Evolutionary conservation across 768 basidiomycete genomes (phyloP).

Genomic region (Trametes meyenii): DNA sequence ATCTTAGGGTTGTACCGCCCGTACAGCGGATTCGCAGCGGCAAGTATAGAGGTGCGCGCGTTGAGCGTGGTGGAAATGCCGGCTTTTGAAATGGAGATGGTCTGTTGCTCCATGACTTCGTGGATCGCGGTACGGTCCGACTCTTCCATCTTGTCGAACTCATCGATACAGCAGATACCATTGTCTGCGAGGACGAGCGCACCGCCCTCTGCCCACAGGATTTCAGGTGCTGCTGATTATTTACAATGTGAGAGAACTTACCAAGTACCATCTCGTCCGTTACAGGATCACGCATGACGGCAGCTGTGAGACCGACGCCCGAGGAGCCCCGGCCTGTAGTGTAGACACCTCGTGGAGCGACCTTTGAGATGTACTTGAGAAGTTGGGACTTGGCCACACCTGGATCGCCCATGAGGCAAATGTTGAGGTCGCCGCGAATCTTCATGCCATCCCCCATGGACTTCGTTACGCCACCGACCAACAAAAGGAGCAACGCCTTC

Average conservation of each 20-base stretch:
- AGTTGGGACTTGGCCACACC: slow-evolving; percentile 98
- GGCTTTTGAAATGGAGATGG: slow-evolving; percentile 98
- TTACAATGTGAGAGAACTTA: slow-evolving; percentile 40
- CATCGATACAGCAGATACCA: slow-evolving; percentile 99
- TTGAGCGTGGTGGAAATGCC: slow-evolving; percentile 98
- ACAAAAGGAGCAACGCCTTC: slow-evolving; percentile 87
- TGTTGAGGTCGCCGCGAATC: slow-evolving; percentile 95
- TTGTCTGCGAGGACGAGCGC: slow-evolving; percentile 99
- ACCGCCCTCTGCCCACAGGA: slow-evolving; percentile 78
- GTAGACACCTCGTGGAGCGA: slow-evolving; percentile 96
- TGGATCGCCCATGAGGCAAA: slow-evolving; percentile 99
- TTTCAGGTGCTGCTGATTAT: background rate
- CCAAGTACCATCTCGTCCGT: slow-evolving; percentile 99
- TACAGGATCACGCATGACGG: slow-evolving; percentile 98
- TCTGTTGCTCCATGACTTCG: slow-evolving; percentile 99
- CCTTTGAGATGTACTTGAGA: slow-evolving; percentile 97
- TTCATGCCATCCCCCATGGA: slow-evolving; percentile 97
- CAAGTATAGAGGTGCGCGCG: slow-evolving; percentile 95
- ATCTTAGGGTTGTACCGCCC: slow-evolving; percentile 98
- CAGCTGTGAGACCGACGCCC: slow-evolving; percentile 97
- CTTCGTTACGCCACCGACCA: slow-evolving; percentile 97
- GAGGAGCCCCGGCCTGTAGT: slow-evolving; percentile 99
- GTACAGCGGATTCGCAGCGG: slow-evolving; percentile 96
- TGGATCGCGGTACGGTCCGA: slow-evolving; percentile 96
- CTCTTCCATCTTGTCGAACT: slow-evolving; percentile 99